Conservation (phyloP, 495 filamentous ascomycete genomes). For the Penicillium maclennaniae region DNA sequence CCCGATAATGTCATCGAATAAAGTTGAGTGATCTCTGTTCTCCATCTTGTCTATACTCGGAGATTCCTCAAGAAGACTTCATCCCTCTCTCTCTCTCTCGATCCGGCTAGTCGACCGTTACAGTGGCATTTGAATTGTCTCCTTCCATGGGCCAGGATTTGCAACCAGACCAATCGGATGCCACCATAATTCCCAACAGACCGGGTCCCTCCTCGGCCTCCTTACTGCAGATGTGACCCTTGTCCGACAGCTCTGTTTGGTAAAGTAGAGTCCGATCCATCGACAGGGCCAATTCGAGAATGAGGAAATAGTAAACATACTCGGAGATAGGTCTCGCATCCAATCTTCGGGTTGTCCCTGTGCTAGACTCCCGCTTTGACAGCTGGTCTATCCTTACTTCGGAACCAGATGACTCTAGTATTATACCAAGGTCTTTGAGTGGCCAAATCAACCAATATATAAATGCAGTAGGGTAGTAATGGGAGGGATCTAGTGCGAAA, state of each 20-base stretch:
- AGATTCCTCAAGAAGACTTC: not conserved
- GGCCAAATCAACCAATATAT: not conserved
- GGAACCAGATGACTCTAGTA: not conserved
- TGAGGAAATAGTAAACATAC: too few relatives aligned
- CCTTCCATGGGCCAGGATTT: slow-evolving; percentile 1
- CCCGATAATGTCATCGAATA: not conserved
- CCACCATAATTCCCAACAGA: slow-evolving; percentile 4
- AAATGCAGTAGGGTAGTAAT: slow-evolving; percentile 7
- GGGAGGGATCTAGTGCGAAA: not conserved
- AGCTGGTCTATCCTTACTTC: not conserved
- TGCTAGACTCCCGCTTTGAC: too few relatives aligned
- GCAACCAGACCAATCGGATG: slow-evolving; percentile 9
- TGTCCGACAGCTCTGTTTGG: not conserved
- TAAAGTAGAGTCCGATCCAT: not conserved
- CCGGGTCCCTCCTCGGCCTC: slow-evolving; percentile 1
- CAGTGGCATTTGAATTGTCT: slow-evolving; percentile 7
- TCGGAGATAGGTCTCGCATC: not conserved
- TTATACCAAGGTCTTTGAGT: not conserved
- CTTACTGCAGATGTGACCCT: slow-evolving; percentile 6
- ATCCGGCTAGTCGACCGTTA: slow-evolving; percentile 23
- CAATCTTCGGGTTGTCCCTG: not conserved
- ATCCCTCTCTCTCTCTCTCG: not conserved
- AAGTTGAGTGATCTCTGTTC: not conserved
- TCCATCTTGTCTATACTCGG: not conserved
- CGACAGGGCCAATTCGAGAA: not conserved